A percentile compares a stretch with the other conserved stretches of the same genome.
phyloP scores from a whole-genome alignment of 257 asterid species.

The Fraxinus excelsior region DNA sequence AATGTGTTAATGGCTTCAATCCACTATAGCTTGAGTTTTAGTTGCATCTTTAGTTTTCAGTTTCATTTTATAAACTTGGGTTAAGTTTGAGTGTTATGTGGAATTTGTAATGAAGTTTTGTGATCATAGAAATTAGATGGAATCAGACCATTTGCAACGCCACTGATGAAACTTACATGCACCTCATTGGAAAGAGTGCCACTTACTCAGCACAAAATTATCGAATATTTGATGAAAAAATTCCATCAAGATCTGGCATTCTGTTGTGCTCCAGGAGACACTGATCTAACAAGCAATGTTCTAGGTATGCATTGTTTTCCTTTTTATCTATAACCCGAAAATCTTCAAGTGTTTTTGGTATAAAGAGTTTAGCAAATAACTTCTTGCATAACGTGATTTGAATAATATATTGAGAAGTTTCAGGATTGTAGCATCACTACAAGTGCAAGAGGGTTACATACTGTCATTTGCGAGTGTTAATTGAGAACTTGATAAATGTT shows the following conservation, averaged over 20 bases:
- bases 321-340: background rate
- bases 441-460: background rate
- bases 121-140: slow-evolving; percentile 73
- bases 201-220: slow-evolving; percentile 55
- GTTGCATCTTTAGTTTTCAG: background rate
- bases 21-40: background rate
- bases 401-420: background rate
- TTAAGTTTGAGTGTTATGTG: slow-evolving; percentile 13
- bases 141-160: slow-evolving; percentile 94
- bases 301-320: slow-evolving; percentile 45
- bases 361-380: background rate
- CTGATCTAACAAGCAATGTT: slow-evolving; percentile 53
- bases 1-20: background rate
- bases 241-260: slow-evolving; percentile 83
- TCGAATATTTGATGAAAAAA: slow-evolving; percentile 65
- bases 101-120: slow-evolving; percentile 21
- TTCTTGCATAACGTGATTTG: background rate
- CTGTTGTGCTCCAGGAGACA: slow-evolving; percentile 76
- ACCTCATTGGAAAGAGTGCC: slow-evolving; percentile 97
- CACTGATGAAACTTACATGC: slow-evolving; percentile 90
- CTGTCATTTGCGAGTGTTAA: background rate
- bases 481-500: background rate
- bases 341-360: background rate
- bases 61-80: slow-evolving; percentile 1
- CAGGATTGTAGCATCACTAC: background rate